Base-by-base conservation (phyloP, 1,284 basidiomycete species). In the Malassezia equina region DNA sequence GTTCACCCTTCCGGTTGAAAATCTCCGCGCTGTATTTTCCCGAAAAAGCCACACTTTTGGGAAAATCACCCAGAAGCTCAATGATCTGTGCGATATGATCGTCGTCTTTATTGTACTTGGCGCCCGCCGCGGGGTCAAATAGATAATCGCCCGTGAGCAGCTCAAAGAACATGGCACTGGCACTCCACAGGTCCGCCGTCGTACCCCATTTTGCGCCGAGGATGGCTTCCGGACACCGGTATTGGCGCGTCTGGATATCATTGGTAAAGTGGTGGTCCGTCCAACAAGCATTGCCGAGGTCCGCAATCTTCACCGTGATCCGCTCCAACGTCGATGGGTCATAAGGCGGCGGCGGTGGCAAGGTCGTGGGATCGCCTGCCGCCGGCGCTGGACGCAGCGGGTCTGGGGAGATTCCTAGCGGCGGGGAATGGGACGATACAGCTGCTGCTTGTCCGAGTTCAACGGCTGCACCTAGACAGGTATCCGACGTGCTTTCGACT, bases 21-120 rank as follows among this genome's bases (percentile, higher is more conserved):
- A 96, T 89, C 73, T 96, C 91, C 51, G 84, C 82, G 61, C 84
- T 86, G 78, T 95, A 96, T 75, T 94, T 96, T 43, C 94, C 94
- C 3, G 84, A 82, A 65, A 94, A 83, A 2, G 90, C 89, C 43
- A 98, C 78, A 48, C 79, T 80, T 69, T 85, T 85, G 11, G 91
- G 88, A 74, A 81, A 80, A 69, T 94, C 89, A 48, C 93, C 94
- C 65, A 96, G 79, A 15, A 98, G 81, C 77, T 98, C 94, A 76
- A 96, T 90, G 67, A 98, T 89, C 78, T 98, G 93, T 4, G 94
- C 93, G 58, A 98, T 89, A 73, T 98, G 93, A 74, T 98, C 94
- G 76, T 98, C 93, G 76, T 98, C 94, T 77, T 95, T 94, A 78
- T 83, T 85, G 75, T 90, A 91, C 58, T 81, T 79, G 43, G 79